Evolutionary conservation across 805 yeast species (phyloP), one percentile per base, ranked within the genome.

Genomic region (Teunomyces aglyptinius): DNA sequence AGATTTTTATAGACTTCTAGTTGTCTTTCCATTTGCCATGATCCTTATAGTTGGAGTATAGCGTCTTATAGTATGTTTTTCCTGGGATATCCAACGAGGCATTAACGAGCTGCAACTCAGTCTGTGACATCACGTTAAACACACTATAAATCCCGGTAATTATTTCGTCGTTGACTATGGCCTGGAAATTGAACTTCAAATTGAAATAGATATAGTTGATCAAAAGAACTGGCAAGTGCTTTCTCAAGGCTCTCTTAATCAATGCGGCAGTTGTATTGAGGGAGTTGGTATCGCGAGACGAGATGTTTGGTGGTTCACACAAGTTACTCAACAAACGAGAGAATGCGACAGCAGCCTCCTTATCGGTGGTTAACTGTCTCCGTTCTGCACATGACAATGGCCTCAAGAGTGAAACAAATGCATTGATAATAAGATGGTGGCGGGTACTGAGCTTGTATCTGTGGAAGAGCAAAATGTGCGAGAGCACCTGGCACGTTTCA

Each of bases 11-110:
- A 28, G 38, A 27, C 15, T 12, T 41, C 36, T 27, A 41, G 44
- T 75, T 77, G 50, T 81, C 89, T 48, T 69, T 80, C 97, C 97
- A 91, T 63, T 86, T 87, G 41, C 96, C 97, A 49, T 74, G 76
- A 58, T 77, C 82, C 60, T 79, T 81, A 68, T 89, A 92, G 51
- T 85, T 88, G 6, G 80, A 79, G 56, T 86, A 89, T 34, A 91
- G 58, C 0, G 79, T 70, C 57, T 77, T 82, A 71, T 83, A 85
- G 55, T 83, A 81, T 1, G 82, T 73, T 54, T 88, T 78, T 3
- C 94, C 86, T 33, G 86, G 78, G 18, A 68, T 60, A 54, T 92
- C 96, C 55, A 90, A 65, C 5, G 83, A 75, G 3, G 82, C 73
- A 57, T 80, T 86, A 16, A 85, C 76, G 28, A 81, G 61, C 43